These are phyloP conservation scores for Vararia minispora DNA, from an alignment of 768 basidiomycete genomes.

Conservation along the genomic window DNA sequence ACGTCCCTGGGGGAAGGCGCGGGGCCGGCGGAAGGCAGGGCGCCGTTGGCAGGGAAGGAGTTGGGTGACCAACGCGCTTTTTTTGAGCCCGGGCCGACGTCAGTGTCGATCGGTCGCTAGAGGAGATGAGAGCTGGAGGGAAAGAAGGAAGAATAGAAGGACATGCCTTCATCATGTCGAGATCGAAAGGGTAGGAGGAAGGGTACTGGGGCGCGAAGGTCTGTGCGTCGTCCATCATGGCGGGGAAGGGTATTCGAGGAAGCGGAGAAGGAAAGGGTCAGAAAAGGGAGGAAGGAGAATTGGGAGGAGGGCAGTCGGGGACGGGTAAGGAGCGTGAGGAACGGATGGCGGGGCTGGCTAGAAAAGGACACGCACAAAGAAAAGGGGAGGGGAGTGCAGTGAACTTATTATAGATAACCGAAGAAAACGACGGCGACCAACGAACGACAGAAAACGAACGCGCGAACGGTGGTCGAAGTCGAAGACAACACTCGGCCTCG, in stretches of 20 bases:
- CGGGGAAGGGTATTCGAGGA: conserved; percentile 9
- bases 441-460: conserved; percentile 7
- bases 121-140: not conserved
- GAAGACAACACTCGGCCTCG: too few relatives aligned
- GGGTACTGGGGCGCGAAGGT: conserved; percentile 61
- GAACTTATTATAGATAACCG: conserved; percentile 23
- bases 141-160: conserved; percentile 1
- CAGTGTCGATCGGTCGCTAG: conserved; percentile 80
- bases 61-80: conserved; percentile 85
- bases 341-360: conserved; percentile 20
- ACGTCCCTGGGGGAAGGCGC: conserved; percentile 46
- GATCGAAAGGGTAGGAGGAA: conserved; percentile 63
- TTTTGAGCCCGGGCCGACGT: conserved; percentile 76
- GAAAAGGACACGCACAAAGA: conserved; percentile 32
- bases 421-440: conserved; percentile 2
- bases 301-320: conserved; percentile 22
- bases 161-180: conserved; percentile 88
- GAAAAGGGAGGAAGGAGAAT: conserved; percentile 33
- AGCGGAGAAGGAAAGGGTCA: conserved; percentile 23
- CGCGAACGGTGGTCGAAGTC: too few relatives aligned
- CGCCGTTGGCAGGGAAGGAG: conserved; percentile 27
- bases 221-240: conserved; percentile 63
- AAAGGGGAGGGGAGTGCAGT: conserved; percentile 24
- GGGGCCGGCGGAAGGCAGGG: conserved; percentile 28
- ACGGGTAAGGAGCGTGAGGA: conserved; percentile 14